Evolutionary conservation across 164 flowering plant species (phyloP).

Genomic region (Vitis vinifera): DNA sequence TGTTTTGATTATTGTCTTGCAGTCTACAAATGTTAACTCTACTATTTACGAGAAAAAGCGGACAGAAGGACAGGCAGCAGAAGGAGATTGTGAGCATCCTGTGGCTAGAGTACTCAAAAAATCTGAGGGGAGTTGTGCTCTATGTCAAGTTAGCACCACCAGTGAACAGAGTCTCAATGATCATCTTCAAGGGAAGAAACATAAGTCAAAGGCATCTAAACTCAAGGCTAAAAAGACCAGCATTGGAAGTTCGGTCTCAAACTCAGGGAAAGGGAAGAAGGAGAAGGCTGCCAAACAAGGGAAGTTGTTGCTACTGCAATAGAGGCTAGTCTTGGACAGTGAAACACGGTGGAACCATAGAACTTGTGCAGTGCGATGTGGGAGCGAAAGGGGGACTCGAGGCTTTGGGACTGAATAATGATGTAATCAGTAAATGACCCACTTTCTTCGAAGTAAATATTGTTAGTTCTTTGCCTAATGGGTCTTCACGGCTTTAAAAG

Average conservation of each 20-base stretch:
- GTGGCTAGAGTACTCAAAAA: background rate
- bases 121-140: constrained; percentile 11
- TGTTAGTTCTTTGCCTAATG: no score
- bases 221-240: background rate
- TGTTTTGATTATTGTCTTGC: background rate
- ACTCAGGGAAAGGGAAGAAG: background rate
- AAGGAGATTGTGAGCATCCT: background rate
- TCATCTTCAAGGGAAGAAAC: constrained; percentile 9
- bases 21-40: background rate
- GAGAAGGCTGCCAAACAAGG: background rate
- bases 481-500: no score
- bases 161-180: background rate
- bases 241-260: background rate
- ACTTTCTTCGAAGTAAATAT: no score
- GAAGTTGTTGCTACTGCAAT: background rate
- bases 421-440: no score
- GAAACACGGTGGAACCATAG: no score
- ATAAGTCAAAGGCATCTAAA: background rate
- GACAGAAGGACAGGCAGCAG: background rate
- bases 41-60: background rate
- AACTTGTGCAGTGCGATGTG: no score
- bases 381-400: no score
- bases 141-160: constrained; percentile 10
- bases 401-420: no score
- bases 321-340: no score